Evolutionary conservation across 352 stramenopile species (phyloP).

Genomic region (Pythium oligandrum): DNA sequence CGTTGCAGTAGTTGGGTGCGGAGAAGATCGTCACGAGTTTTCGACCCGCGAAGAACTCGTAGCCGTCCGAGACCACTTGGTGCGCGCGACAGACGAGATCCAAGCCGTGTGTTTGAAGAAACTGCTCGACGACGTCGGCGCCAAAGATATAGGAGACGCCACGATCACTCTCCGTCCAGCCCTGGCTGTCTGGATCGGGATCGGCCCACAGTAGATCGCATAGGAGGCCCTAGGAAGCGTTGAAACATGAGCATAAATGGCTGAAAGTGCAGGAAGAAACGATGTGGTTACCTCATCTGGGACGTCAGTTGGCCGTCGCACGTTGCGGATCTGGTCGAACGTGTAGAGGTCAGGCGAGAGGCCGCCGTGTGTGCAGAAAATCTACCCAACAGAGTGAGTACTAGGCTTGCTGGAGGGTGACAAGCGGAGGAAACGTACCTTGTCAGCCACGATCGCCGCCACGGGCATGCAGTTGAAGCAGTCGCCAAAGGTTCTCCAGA

Average conservation of each 20-base stretch:
- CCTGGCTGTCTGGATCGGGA: slow-evolving; percentile 80
- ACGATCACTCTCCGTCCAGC: slow-evolving; percentile 96
- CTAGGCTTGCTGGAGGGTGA: neutral
- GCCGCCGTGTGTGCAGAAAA: slow-evolving; percentile 97
- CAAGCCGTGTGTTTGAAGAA: slow-evolving; percentile 95
- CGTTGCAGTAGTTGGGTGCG: slow-evolving; percentile 99
- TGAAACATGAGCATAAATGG: neutral
- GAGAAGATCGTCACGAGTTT: slow-evolving; percentile 99
- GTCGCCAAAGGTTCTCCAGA: slow-evolving; percentile 96
- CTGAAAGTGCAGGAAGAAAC: neutral
- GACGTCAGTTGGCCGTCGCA: slow-evolving; percentile 77
- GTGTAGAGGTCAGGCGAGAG: slow-evolving; percentile 95
- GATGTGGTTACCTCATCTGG: slow-evolving; percentile 53
- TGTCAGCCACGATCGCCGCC: slow-evolving; percentile 93
- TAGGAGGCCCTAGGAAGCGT: slow-evolving; percentile 38
- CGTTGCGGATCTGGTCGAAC: slow-evolving; percentile 94
- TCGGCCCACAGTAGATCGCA: slow-evolving; percentile 89
- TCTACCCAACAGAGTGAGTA: slow-evolving; percentile 28
- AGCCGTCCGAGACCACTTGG: slow-evolving; percentile 99
- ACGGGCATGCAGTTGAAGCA: slow-evolving; percentile 99
- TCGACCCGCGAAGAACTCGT: slow-evolving; percentile 99
- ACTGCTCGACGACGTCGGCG: slow-evolving; percentile 95
- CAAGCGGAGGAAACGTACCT: slow-evolving; percentile 27
- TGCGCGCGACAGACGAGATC: slow-evolving; percentile 98
- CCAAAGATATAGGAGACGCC: slow-evolving; percentile 99